Percentiles rank a stretch among this genome's conserved stretches.
Evolutionary conservation across 2,329 filamentous ascomycete genomes (phyloP).

Genomic region (Madurella mycetomatis): DNA sequence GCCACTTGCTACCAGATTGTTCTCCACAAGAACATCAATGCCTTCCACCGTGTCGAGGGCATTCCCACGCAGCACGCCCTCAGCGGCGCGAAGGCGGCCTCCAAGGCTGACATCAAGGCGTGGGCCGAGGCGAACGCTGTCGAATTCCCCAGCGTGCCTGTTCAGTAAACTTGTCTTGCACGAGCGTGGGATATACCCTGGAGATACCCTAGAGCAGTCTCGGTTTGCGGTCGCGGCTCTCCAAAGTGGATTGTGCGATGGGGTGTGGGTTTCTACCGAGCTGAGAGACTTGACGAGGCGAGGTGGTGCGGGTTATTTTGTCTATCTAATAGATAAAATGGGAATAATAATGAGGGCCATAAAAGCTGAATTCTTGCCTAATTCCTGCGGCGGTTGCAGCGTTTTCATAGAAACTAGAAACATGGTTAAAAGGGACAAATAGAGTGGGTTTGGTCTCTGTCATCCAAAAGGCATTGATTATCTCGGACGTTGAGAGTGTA

Average conservation of each 20-base stretch:
- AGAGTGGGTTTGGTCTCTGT: not conserved
- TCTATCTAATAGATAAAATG: conserved; percentile 8
- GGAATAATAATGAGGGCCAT: conserved; percentile 2
- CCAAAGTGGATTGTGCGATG: too few relatives aligned
- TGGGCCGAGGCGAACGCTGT: conserved; percentile 31
- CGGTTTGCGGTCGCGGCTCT: not conserved
- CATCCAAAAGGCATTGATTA: not conserved
- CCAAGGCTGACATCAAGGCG: conserved; percentile 32
- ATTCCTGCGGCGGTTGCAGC: not conserved
- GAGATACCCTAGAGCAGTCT: not conserved
- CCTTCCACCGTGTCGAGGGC: conserved; percentile 75
- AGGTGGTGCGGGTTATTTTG: too few relatives aligned
- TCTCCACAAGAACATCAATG: conserved; percentile 86
- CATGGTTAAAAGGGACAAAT: not conserved
- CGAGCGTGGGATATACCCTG: not conserved
- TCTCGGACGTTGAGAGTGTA: conserved; percentile 4
- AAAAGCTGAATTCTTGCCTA: not conserved
- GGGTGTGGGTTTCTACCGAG: too few relatives aligned
- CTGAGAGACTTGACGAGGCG: not conserved
- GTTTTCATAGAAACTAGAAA: not conserved
- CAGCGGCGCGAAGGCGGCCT: conserved; percentile 50
- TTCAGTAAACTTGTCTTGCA: conserved; percentile 22
- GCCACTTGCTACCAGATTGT: conserved; percentile 86
- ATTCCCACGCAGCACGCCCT: conserved; percentile 66
- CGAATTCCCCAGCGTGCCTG: conserved; percentile 30